Base-by-base conservation (phyloP, 345 rosid genomes). In the Eucalyptus sp. region DNA sequence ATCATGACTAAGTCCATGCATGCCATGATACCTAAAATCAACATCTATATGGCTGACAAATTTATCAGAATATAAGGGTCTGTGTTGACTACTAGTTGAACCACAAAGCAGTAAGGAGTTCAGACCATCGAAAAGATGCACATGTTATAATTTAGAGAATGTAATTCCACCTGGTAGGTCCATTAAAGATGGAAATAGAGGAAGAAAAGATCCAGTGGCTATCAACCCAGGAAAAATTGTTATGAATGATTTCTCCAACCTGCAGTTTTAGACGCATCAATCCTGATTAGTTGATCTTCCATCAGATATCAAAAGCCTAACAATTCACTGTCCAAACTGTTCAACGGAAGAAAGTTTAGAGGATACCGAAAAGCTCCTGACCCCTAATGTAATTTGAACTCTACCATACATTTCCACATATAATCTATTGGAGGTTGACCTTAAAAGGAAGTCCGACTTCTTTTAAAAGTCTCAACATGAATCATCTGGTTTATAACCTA, bases 181-280 rank as follows among this genome's bases (percentile, higher is more conserved):
- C 90, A 97, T 66, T 87, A 98, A 89, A 91, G 99, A 95, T 89
- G 98, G 95, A 94, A 97, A 96, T 17, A 97, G 92, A 48, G 98
- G 99, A 90, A 98, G 99, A 93, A 98, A 96, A 88, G 99, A 98
- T 10, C 97, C 99, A 83, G 97, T 93, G 80, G 99, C 96, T 76
- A 95, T 95, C 91, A 97, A 71, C 89, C 93, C 97, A 4, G 97
- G 99, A 91, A 96, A 95, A 90, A 95, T 89, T 93, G 93, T 93
- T 90, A 93, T 90, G 92, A 98, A 97, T 52, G 95, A 91, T 91
- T 94, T 97, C 88, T 95, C 97, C 91, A 95, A 93, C 91, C 99
- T 97, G 95, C 93, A 92, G 91, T 20, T 33, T 43, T 62, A 91
- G 89, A 90, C 27, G 8, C 27, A 22, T 41, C 27, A 76, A 76